Conservation (phyloP, 108 stramenopile species). For the Cyclotella cryptica region DNA sequence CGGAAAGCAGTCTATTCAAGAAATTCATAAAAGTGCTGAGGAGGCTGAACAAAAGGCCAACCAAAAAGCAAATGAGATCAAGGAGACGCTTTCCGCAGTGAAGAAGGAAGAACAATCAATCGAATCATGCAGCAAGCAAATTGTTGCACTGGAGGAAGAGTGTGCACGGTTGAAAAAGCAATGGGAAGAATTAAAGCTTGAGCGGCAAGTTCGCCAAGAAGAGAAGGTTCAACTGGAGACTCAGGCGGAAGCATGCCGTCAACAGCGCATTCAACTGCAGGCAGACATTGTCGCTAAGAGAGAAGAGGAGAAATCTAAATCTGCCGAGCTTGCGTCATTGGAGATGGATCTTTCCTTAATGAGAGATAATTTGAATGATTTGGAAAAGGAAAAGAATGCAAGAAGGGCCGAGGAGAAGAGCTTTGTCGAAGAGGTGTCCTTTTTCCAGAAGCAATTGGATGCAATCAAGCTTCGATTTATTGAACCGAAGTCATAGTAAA, state of each 20-base stretch:
- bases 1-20: slow-evolving; percentile 19
- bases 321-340: slow-evolving; percentile 11
- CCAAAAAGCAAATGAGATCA: slow-evolving; percentile 33
- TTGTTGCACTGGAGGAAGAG: slow-evolving; percentile 40
- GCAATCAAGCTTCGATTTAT: slow-evolving; percentile 43
- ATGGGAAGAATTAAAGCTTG: slow-evolving; percentile 47
- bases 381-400: slow-evolving; percentile 37
- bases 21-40: slow-evolving; percentile 22
- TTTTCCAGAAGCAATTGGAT: slow-evolving; percentile 37
- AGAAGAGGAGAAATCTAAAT: slow-evolving; percentile 25
- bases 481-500: slow-evolving; percentile 13
- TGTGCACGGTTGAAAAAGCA: slow-evolving; percentile 37
- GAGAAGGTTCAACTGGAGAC: slow-evolving; percentile 27
- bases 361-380: slow-evolving; percentile 38
- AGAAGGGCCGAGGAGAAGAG: slow-evolving; percentile 32
- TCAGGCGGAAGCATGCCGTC: slow-evolving; percentile 18
- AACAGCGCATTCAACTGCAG: slow-evolving; percentile 41
- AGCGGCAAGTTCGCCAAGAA: slow-evolving; percentile 28
- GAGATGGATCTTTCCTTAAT: slow-evolving; percentile 34
- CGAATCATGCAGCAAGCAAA: slow-evolving; percentile 23
- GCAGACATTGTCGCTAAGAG: slow-evolving; percentile 29
- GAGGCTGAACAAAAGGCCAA: slow-evolving; percentile 39
- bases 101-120: slow-evolving; percentile 37
- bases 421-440: slow-evolving; percentile 21
- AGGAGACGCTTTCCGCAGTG: slow-evolving; percentile 24